Evolutionary conservation across 129 eudicot species (phyloP), one percentile per base, ranked within the genome.

Genomic region (Lonicera japonica): DNA sequence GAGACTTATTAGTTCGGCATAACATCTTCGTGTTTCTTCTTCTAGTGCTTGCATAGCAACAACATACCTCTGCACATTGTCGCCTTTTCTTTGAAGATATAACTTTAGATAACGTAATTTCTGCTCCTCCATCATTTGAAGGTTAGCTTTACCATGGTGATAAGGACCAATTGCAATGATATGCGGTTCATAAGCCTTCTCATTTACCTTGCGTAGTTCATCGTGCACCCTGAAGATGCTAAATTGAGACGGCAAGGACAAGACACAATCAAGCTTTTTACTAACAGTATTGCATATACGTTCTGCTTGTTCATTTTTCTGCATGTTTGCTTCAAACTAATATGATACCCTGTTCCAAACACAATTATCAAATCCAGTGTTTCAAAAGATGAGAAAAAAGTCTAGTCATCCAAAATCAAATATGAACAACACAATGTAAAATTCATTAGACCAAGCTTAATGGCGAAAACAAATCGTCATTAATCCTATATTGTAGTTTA

Each of bases 121-220:
- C 18, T 57, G 66, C 1, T 59, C 58, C 24, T 73, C 72, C 72
- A 72, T 64, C 66, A 25, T 47, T 7, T 56, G 0, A 5, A 64
- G 21, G 8, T 50, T 36, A 19, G 24, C 36, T 5, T 58, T 72
- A 11, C 57, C 41, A 19, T 25, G 77, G 40, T 70, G 75, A 63
- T 52, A 56, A 25, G 65, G 73, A 23, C 73, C 73, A 9, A 68
- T 68, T 20, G 68, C 40, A 11, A 63, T 14, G 38, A 63, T 63
- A 11, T 63, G 41, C 14, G 68, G 68, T 10, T 63, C 57, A 17
- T 63, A 63, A 23, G 57, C 41, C 22, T 63, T 48, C 14, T 46
- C 45, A n/a, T 63, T 63, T 15, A 23, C 57, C 20, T 16, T 24
- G 11, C 58, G 36, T 17, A 63, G 15, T 23, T 45, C 18, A 3